Conservation (phyloP, 805 yeast species). For the Metschnikowia cerradonensis region DNA sequence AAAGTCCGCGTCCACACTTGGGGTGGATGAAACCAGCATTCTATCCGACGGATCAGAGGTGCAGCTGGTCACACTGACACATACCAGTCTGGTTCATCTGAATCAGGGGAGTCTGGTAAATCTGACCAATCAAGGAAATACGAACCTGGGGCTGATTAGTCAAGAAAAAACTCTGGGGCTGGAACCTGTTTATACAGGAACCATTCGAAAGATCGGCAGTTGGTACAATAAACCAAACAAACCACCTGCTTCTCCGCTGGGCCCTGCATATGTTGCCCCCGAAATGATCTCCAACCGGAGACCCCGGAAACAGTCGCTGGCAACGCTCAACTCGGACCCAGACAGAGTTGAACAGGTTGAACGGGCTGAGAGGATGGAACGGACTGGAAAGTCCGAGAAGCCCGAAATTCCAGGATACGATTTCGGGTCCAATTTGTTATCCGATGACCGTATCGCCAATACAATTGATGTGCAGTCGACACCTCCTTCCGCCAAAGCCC, state of each 20-base stretch:
- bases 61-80: background rate
- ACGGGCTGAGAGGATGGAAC: too few relatives aligned
- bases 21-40: constrained; percentile 23
- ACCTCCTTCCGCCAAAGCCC: background rate
- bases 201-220: constrained; percentile 48
- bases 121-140: background rate
- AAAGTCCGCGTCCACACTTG: constrained; percentile 22
- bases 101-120: background rate
- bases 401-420: constrained; percentile 12
- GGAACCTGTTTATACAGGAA: background rate
- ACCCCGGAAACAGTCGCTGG: constrained; percentile 21
- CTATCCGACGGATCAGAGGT: constrained; percentile 26
- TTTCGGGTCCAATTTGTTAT: constrained; percentile 12
- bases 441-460: constrained; percentile 4
- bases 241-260: constrained; percentile 1
- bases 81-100: background rate
- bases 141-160: too few relatives aligned
- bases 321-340: constrained; percentile 12
- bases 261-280: constrained; percentile 42
- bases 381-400: constrained; percentile 6
- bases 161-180: too few relatives aligned
- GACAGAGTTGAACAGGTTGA: constrained; percentile 8
- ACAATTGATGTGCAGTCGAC: constrained; percentile 8
- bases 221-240: constrained; percentile 58
- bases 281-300: constrained; percentile 67